phyloP scores from a whole-genome alignment of 768 basidiomycete species.

The Gloeophyllum trabeum region DNA sequence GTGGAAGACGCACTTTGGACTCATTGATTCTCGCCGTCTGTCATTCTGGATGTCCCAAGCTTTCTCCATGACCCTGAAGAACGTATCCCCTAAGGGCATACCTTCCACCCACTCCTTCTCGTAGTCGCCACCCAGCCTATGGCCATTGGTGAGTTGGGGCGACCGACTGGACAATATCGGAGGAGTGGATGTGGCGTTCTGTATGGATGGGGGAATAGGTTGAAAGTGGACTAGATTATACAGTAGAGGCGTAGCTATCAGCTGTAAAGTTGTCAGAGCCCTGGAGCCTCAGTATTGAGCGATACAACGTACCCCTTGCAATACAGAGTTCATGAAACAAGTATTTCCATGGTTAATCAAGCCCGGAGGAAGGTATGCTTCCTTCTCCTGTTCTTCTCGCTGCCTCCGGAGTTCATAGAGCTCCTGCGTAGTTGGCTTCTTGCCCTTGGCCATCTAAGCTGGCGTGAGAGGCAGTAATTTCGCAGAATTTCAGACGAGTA shows the following conservation, averaged over 20 bases:
- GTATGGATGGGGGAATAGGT: conserved; percentile 30
- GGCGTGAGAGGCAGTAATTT: too few species aligned
- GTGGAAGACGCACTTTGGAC: conserved; percentile 62
- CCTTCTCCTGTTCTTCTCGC: conserved; percentile 51
- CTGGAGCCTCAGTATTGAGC: not conserved
- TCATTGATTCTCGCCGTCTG: conserved; percentile 40
- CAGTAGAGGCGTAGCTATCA: conserved; percentile 57
- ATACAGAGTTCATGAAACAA: conserved; percentile 93
- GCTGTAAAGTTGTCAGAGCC: conserved; percentile 23
- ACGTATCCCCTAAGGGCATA: conserved; percentile 65
- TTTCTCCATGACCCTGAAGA: conserved; percentile 43
- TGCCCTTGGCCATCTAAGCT: conserved; percentile 15
- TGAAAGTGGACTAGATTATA: conserved; percentile 45
- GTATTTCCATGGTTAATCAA: conserved; percentile 79
- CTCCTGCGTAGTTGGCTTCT: conserved; percentile 52
- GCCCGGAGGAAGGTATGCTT: conserved; percentile 59
- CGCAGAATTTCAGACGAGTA: too few species aligned
- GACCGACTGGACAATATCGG: conserved; percentile 29
- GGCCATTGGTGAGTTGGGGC: conserved; percentile 61
- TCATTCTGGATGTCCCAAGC: conserved; percentile 55
- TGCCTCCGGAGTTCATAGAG: conserved; percentile 43
- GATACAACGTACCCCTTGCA: conserved; percentile 62
- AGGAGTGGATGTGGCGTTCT: conserved; percentile 27
- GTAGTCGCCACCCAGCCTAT: conserved; percentile 35
- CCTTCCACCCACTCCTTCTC: conserved; percentile 43